Conservation (phyloP, 176 grass and related monocot genomes). For the Ananas comosus region DNA sequence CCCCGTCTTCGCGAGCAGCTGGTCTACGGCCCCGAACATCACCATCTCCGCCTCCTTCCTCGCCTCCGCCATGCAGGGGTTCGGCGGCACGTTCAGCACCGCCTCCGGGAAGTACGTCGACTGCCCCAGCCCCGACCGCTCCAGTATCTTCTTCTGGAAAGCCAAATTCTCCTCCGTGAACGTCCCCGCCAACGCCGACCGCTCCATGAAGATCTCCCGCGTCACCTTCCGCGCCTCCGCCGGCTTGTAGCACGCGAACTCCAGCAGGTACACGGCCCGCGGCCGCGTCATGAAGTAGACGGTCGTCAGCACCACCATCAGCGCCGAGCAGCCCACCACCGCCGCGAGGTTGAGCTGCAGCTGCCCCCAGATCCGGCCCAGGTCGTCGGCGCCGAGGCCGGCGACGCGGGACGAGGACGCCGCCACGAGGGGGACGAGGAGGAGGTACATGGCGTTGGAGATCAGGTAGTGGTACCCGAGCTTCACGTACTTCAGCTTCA, state of each 20-base stretch:
- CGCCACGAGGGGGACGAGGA: slow-evolving; percentile 23
- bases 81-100: slow-evolving; percentile 48
- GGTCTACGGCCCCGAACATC: slow-evolving; percentile 83
- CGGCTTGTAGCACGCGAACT: slow-evolving; percentile 49
- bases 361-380: neutral
- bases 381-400: neutral
- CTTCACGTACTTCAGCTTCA: slow-evolving; percentile 14
- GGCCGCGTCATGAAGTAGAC: slow-evolving; percentile 37
- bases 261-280: slow-evolving; percentile 39
- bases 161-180: slow-evolving; percentile 64
- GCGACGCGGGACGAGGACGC: neutral
- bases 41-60: slow-evolving; percentile 68
- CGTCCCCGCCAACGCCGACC: slow-evolving; percentile 18
- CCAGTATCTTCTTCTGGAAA: slow-evolving; percentile 77
- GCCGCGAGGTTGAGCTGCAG: neutral
- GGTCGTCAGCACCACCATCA: neutral
- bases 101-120: slow-evolving; percentile 56
- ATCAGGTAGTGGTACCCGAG: slow-evolving; percentile 38
- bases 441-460: slow-evolving; percentile 34
- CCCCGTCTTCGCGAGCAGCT: slow-evolving; percentile 47
- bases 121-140: slow-evolving; percentile 61
- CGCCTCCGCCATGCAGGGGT: slow-evolving; percentile 91
- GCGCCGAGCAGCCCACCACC: neutral
- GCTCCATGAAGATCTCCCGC: slow-evolving; percentile 58
- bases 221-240: slow-evolving; percentile 21